These are phyloP conservation scores for Pinus albicaulis DNA, from an alignment of 75 land plant species.

Conservation along the genomic window DNA sequence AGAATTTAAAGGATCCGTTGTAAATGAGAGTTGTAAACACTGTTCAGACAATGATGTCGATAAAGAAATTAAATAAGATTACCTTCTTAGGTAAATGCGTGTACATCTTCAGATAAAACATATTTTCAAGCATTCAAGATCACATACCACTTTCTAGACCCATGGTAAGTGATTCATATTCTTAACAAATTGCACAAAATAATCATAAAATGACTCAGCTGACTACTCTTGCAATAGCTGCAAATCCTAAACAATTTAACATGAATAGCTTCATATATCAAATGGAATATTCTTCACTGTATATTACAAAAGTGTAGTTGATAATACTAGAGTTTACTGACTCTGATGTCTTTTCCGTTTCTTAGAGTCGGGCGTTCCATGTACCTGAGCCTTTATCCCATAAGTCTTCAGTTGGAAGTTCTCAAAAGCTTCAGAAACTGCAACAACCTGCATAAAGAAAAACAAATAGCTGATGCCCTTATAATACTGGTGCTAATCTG, in stretches of 20 bases:
- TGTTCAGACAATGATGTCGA: too few species aligned
- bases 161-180: neutral
- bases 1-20: too few species aligned
- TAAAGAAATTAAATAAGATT: neutral
- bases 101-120: neutral
- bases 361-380: conserved; percentile 86
- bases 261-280: neutral
- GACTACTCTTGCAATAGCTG: neutral
- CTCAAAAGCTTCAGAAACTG: conserved; percentile 88
- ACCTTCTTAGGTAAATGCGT: neutral
- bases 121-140: neutral
- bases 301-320: neutral
- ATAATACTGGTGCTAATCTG: conserved; percentile 1
- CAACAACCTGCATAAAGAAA: conserved; percentile 62
- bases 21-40: too few species aligned
- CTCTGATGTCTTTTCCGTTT: conserved; percentile 36
- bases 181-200: neutral
- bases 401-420: conserved; percentile 77
- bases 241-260: neutral
- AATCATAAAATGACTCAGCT: conserved; percentile 1
- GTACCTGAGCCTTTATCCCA: conserved; percentile 75
- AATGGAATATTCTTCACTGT: neutral
- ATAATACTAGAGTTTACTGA: conserved; percentile 1
- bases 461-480: neutral
- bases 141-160: neutral